Evolutionary conservation across 1,284 basidiomycete species (phyloP), one percentile per base, ranked within the genome.

Genomic region (Fomitopsis pinicola): DNA sequence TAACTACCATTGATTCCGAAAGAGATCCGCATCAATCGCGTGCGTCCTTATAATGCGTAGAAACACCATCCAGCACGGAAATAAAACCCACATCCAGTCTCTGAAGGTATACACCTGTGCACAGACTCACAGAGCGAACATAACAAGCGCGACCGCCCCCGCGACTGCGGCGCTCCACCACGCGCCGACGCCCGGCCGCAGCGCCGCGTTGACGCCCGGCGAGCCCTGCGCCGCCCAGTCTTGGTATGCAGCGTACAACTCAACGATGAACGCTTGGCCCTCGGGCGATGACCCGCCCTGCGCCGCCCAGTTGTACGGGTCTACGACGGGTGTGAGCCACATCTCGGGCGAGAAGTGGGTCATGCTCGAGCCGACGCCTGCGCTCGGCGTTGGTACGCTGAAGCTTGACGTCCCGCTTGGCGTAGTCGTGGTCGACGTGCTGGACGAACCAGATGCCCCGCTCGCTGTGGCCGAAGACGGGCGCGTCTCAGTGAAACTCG

Each of bases 211-310:
- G 57, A 68, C 71, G 26, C 79, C 79, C 2, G 71, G 70, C 38
- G 71, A 69, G 2, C 81, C 81, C 28, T 62, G 64, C 1, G 69
- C 70, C 14, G 71, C 71, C 80, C 81, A 86, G 61, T 85, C 82
- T 28, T 76, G 72, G 66, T 77, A 82, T 40, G 83, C 83, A 1
- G 81, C 76, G 62, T 84, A 75, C 55, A 85, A 76, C 69, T 84
- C 75, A 48, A 87, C 65, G 50, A 84, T 75, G 70, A 87, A 87
- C 54, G 79, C 80, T 73, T 86, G 80, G 2, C 77, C 80, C 70
- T 87, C 85, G 42, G 84, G 82, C 55, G 77, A 80, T 17, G 75
- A 55, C 15, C 69, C 61, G 10, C 80, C 80, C 64, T 77, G 63
- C 5, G 60, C 56, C 10, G 66, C 67, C 68, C 79, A 80, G 36